Percentiles rank a stretch among this genome's conserved stretches.
Conservation (phyloP, 345 rosid species). For the Citrus medica region DNA sequence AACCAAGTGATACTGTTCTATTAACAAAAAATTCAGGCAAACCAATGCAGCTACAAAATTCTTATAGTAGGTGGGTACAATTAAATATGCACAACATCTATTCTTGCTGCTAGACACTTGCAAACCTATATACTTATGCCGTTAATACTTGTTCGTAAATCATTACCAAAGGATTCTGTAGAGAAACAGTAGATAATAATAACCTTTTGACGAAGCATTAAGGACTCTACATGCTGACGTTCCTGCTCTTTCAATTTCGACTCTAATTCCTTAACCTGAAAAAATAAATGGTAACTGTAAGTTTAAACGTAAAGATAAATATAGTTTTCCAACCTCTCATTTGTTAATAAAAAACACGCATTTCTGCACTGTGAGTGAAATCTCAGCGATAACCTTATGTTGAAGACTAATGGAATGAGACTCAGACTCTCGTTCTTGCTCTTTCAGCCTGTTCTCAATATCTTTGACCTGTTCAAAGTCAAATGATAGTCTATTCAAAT, state of each 20-base stretch:
- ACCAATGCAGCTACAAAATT: neutral
- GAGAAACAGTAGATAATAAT: neutral
- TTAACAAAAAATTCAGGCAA: neutral
- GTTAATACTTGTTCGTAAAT: neutral
- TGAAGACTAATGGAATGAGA: constrained; percentile 41
- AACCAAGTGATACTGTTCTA: neutral
- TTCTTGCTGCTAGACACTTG: neutral
- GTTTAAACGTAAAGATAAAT: neutral
- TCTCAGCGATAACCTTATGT: constrained; percentile 42
- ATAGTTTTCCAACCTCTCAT: neutral
- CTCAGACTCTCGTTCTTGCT: constrained; percentile 55
- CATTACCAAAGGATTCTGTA: neutral
- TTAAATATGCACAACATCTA: neutral
- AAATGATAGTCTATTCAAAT: neutral
- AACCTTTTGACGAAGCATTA: constrained; percentile 54
- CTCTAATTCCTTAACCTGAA: constrained; percentile 71
- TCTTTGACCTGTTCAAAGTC: constrained; percentile 53
- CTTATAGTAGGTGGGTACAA: neutral
- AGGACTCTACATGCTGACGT: constrained; percentile 41
- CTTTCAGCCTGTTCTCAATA: constrained; percentile 68
- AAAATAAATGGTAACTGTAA: constrained; percentile 1
- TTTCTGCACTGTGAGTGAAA: neutral
- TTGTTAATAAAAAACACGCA: neutral
- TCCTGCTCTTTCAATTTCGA: constrained; percentile 51
- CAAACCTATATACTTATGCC: neutral